phyloP scores from a whole-genome alignment of 2,329 filamentous ascomycete species.

The Neurospora sp. region DNA sequence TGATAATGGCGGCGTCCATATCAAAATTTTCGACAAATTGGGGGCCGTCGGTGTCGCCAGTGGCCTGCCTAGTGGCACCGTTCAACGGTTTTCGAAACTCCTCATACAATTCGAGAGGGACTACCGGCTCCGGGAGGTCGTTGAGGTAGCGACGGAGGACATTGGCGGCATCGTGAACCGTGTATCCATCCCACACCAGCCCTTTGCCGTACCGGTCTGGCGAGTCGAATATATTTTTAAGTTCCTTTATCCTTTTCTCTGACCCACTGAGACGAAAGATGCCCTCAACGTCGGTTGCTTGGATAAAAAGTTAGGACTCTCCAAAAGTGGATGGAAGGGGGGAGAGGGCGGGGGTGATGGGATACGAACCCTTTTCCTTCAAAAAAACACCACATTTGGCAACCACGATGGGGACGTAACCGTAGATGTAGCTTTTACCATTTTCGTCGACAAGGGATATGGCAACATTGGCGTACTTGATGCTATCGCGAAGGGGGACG shows the following conservation, averaged over 20 bases:
- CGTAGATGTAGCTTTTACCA: slow-evolving; percentile 93
- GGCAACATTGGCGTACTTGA: slow-evolving; percentile 94
- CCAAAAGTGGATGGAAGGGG: slow-evolving; percentile 11
- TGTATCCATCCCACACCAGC: slow-evolving; percentile 93
- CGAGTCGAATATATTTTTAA: slow-evolving; percentile 85
- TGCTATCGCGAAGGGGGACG: slow-evolving; percentile 84
- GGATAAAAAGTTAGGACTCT: slow-evolving; percentile 19
- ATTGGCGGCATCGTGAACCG: slow-evolving; percentile 95
- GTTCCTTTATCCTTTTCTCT: slow-evolving; percentile 95
- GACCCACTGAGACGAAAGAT: slow-evolving; percentile 95
- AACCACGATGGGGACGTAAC: slow-evolving; percentile 96
- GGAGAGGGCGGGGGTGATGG: background rate
- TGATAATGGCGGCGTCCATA: slow-evolving; percentile 62
- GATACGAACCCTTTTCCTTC: slow-evolving; percentile 82
- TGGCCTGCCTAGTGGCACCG: slow-evolving; percentile 59
- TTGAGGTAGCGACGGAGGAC: slow-evolving; percentile 93
- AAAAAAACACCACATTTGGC: slow-evolving; percentile 96
- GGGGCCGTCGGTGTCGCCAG: slow-evolving; percentile 56
- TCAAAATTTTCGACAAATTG: slow-evolving; percentile 68
- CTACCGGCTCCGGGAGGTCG: slow-evolving; percentile 90
- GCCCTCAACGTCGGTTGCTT: slow-evolving; percentile 88
- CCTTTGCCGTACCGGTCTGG: slow-evolving; percentile 95
- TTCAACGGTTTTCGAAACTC: slow-evolving; percentile 78
- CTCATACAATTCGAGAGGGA: slow-evolving; percentile 87
- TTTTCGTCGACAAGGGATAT: slow-evolving; percentile 91